phyloP scores from a whole-genome alignment of 2,329 filamentous ascomycete species.

The Ophioceras dolichostomum region DNA sequence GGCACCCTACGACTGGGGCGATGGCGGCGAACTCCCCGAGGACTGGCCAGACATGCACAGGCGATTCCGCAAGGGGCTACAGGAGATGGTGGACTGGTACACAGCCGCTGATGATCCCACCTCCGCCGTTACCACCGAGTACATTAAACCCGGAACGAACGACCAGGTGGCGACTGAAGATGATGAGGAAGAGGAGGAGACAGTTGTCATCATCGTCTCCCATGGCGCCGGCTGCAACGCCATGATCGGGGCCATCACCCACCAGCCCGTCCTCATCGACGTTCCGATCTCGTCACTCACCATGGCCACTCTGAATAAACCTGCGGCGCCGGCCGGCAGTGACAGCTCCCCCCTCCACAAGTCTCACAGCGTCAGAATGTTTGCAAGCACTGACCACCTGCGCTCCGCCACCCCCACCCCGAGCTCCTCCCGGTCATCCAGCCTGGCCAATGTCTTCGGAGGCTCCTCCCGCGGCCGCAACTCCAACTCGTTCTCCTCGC shows the following conservation, averaged over 20 bases:
- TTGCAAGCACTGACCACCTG: constrained; percentile 66
- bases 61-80: constrained; percentile 69
- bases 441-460: constrained; percentile 1
- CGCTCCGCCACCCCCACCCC: constrained; percentile 22
- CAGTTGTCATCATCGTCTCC: constrained; percentile 78
- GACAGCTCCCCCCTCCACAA: constrained; percentile 37
- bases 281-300: constrained; percentile 85
- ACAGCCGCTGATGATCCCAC: constrained; percentile 37
- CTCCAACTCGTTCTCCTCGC: constrained; percentile 26
- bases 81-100: constrained; percentile 78
- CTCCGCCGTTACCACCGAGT: constrained; percentile 28
- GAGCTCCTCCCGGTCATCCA: not conserved
- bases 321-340: constrained; percentile 2
- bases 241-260: constrained; percentile 80
- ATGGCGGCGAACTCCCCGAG: constrained; percentile 78
- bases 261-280: constrained; percentile 83
- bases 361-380: constrained; percentile 60
- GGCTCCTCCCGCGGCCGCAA: constrained; percentile 29
- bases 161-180: constrained; percentile 14
- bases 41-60: constrained; percentile 96
- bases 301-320: constrained; percentile 44
- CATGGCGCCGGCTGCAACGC: constrained; percentile 96
- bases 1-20: constrained; percentile 66
- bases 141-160: constrained; percentile 3
- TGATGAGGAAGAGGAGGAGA: constrained; percentile 51